A percentile compares a stretch with the other conserved stretches of the same genome.
These are phyloP conservation scores for Sphaerulina vaccinii DNA, from an alignment of 2,329 filamentous ascomycete species.

Conservation along the genomic window DNA sequence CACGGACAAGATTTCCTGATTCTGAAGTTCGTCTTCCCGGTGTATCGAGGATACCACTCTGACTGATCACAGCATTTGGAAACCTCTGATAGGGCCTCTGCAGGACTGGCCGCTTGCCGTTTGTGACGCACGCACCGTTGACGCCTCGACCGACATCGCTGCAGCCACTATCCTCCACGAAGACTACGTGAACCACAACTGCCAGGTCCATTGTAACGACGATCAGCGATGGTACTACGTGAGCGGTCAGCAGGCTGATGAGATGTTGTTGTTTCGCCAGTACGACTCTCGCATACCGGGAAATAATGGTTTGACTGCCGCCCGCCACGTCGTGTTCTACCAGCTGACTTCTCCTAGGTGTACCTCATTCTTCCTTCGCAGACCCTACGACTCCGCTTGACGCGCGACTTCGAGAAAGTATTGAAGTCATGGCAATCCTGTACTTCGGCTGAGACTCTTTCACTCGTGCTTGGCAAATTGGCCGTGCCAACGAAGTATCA, in stretches of 20 bases:
- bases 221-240: conserved; percentile 10
- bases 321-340: too few species aligned
- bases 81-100: conserved; percentile 2
- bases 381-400: background rate
- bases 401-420: conserved; percentile 4
- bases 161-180: conserved; percentile 4
- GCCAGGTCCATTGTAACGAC: conserved; percentile 2
- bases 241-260: background rate
- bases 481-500: background rate
- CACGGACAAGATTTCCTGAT: background rate
- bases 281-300: background rate
- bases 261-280: conserved; percentile 11
- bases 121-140: conserved; percentile 6
- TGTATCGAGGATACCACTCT: background rate
- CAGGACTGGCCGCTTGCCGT: conserved; percentile 11
- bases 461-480: too few species aligned
- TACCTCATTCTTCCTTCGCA: conserved; percentile 8
- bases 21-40: conserved; percentile 1
- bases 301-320: conserved; percentile 4
- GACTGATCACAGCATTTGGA: conserved; percentile 7
- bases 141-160: background rate
- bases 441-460: background rate
- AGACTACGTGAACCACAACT: conserved; percentile 11
- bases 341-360: conserved; percentile 2
- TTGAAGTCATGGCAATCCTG: conserved; percentile 14